phyloP scores from a whole-genome alignment of 805 yeast genomes.

The Pichia californica region DNA sequence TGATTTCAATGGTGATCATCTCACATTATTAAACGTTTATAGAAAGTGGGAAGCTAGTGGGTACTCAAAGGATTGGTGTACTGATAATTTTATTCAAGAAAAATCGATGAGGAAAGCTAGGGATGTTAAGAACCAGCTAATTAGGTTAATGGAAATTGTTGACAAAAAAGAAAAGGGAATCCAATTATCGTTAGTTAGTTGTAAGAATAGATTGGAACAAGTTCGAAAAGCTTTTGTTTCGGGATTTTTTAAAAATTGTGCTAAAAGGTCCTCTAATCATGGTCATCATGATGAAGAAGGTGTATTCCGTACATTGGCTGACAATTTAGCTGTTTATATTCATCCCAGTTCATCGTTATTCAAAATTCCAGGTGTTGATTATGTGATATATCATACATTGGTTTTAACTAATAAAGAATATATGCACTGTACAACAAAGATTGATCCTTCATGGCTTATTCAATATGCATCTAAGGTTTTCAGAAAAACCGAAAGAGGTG shows the following conservation, averaged over 20 bases:
- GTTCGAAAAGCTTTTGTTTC: slow-evolving; percentile 58
- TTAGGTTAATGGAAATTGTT: slow-evolving; percentile 46
- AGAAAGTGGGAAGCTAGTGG: slow-evolving; percentile 63
- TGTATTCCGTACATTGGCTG: slow-evolving; percentile 49
- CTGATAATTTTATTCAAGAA: slow-evolving; percentile 73
- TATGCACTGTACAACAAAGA: slow-evolving; percentile 81
- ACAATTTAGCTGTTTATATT: slow-evolving; percentile 65
- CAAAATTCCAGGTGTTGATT: slow-evolving; percentile 51
- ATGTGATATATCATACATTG: slow-evolving; percentile 75
- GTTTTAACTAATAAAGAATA: slow-evolving; percentile 82
- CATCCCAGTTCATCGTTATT: slow-evolving; percentile 83
- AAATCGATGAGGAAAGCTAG: slow-evolving; percentile 69
- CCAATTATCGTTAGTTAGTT: slow-evolving; percentile 30
- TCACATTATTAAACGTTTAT: slow-evolving; percentile 76
- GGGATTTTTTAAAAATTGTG: slow-evolving; percentile 63
- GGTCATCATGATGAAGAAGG: slow-evolving; percentile 37
- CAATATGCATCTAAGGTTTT: slow-evolving; percentile 70
- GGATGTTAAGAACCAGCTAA: slow-evolving; percentile 73
- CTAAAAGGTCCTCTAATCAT: slow-evolving; percentile 48
- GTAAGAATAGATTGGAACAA: slow-evolving; percentile 49
- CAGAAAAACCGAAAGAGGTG: slow-evolving; percentile 49
- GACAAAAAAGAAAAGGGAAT: slow-evolving; percentile 19
- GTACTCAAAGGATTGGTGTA: slow-evolving; percentile 66
- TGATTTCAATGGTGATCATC: slow-evolving; percentile 75
- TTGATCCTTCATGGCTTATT: slow-evolving; percentile 76